phyloP scores from a whole-genome alignment of 2,329 filamentous ascomycete genomes.

The Hypoxylon sp. region DNA sequence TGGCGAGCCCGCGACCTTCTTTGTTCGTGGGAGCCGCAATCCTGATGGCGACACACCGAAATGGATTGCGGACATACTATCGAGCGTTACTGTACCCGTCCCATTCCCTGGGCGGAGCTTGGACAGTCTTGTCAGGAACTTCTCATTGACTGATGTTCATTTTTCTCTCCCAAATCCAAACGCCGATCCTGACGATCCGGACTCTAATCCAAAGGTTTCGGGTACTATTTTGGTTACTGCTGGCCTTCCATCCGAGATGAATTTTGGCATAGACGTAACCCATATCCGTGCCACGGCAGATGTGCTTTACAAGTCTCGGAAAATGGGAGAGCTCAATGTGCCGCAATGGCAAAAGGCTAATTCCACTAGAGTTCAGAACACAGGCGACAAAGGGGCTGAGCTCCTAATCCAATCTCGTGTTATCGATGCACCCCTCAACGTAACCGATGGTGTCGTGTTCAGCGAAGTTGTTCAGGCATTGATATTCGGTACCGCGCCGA shows the following conservation, averaged over 20 bases:
- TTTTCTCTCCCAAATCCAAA: conserved; percentile 86
- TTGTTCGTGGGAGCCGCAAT: conserved; percentile 81
- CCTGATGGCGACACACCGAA: conserved; percentile 76
- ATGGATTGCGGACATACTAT: conserved; percentile 86
- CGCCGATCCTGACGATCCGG: conserved; percentile 79
- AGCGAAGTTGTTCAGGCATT: conserved; percentile 83
- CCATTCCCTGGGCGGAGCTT: conserved; percentile 86
- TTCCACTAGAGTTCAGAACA: conserved; percentile 75
- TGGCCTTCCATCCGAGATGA: conserved; percentile 85
- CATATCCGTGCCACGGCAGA: conserved; percentile 82
- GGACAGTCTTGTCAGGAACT: conserved; percentile 87
- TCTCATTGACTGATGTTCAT: conserved; percentile 86
- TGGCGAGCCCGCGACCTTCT: conserved; percentile 82
- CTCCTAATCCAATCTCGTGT: conserved; percentile 83
- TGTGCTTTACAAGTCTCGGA: conserved; percentile 81
- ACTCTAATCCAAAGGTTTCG: conserved; percentile 82
- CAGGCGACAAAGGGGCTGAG: conserved; percentile 68
- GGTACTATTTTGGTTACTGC: conserved; percentile 86
- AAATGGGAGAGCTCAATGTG: conserved; percentile 85
- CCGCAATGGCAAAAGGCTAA: conserved; percentile 86
- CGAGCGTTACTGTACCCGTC: conserved; percentile 84
- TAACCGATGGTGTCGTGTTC: conserved; percentile 85
- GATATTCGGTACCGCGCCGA: conserved; percentile 77
- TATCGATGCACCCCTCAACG: conserved; percentile 81
- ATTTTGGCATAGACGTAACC: conserved; percentile 84